Percentiles rank a stretch among this genome's conserved stretches.
These are phyloP conservation scores for Corrigiola litoralis DNA, from an alignment of 179 eudicot genomes.

Conservation along the genomic window DNA sequence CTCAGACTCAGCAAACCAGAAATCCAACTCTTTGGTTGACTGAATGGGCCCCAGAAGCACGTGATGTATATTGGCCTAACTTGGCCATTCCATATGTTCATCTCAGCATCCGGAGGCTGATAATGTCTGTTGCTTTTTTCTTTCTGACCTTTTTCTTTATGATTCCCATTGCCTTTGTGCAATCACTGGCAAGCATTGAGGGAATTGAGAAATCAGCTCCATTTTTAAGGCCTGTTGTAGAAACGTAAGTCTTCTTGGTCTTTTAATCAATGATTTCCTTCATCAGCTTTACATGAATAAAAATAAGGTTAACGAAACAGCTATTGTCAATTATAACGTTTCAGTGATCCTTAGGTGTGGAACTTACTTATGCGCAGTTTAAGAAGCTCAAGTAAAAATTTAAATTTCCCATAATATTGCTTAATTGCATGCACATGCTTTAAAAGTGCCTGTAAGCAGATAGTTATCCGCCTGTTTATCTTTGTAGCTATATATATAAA, in stretches of 20 bases:
- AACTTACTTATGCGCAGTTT: too few species aligned
- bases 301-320: neutral
- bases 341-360: too few species aligned
- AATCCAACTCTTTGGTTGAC: constrained; percentile 74
- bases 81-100: constrained; percentile 78
- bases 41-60: constrained; percentile 76
- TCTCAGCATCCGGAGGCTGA: constrained; percentile 69
- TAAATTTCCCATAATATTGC: too few species aligned
- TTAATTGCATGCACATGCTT: too few species aligned
- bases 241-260: constrained; percentile 49
- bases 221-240: constrained; percentile 55
- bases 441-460: neutral
- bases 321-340: neutral
- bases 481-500: neutral
- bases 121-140: constrained; percentile 73
- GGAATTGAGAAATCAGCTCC: constrained; percentile 63
- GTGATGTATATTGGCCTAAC: constrained; percentile 68
- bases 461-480: neutral
- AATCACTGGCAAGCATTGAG: constrained; percentile 80
- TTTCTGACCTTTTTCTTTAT: constrained; percentile 91
- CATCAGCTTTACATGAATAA: neutral
- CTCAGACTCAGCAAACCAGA: constrained; percentile 78
- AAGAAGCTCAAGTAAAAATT: too few species aligned
- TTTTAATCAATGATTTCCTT: neutral
- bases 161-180: constrained; percentile 83